These are phyloP conservation scores for Comarum palustre DNA, from an alignment of 306 rosid species.

Conservation along the genomic window DNA sequence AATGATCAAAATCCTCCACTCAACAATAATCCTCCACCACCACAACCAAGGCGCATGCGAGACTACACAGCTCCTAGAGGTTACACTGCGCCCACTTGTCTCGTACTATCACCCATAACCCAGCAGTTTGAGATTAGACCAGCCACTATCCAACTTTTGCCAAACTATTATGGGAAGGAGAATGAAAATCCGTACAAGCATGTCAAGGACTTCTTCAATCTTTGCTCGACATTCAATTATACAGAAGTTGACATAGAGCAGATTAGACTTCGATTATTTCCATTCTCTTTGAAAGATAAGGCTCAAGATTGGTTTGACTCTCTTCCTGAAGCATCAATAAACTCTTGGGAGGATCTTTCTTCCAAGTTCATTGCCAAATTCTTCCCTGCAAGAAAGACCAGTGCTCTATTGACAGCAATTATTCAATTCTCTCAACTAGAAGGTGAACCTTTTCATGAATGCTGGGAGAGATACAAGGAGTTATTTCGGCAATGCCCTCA, in stretches of 20 bases:
- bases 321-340: neutral
- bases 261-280: neutral
- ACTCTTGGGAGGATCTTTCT: neutral
- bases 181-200: neutral
- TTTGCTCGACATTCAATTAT: neutral
- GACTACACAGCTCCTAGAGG: neutral
- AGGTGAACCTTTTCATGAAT: neutral
- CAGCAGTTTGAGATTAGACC: neutral
- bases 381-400: neutral
- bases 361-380: neutral
- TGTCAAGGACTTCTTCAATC: neutral
- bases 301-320: neutral
- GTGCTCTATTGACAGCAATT: neutral
- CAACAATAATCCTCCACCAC: neutral
- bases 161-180: neutral
- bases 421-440: neutral
- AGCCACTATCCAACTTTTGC: neutral
- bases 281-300: too few relatives aligned
- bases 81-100: neutral
- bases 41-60: neutral
- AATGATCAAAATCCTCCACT: neutral
- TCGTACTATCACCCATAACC: neutral
- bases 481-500: neutral
- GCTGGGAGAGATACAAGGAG: neutral
- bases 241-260: neutral